Percentiles rank a stretch among this genome's conserved stretches.
Evolutionary conservation across 108 stramenopile genomes (phyloP).

Genomic region (Nitzschia palea): DNA sequence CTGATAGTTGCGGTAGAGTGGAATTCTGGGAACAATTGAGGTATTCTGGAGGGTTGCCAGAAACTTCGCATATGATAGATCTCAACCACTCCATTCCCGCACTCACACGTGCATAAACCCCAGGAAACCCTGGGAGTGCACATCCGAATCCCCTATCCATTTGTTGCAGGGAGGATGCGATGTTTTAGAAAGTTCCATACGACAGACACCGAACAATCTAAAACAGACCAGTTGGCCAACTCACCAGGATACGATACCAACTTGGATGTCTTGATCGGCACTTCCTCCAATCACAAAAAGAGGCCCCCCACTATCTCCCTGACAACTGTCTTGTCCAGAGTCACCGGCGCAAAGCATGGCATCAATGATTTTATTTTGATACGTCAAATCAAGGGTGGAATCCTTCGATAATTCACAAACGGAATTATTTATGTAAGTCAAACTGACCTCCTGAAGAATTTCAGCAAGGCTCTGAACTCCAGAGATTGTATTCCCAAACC

Average conservation of each 20-base stretch:
- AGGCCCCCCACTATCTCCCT: slow-evolving; percentile 48
- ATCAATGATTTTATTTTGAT: slow-evolving; percentile 42
- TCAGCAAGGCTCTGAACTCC: neutral
- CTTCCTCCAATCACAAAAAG: slow-evolving; percentile 23
- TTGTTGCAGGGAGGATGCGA: too few relatives aligned
- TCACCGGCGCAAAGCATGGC: slow-evolving; percentile 62
- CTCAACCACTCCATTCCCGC: slow-evolving; percentile 52
- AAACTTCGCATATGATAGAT: slow-evolving; percentile 42
- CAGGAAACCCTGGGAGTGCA: slow-evolving; percentile 29
- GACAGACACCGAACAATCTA: neutral
- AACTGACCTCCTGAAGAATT: slow-evolving; percentile 33
- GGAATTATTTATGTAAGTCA: slow-evolving; percentile 41
- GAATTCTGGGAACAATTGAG: slow-evolving; percentile 34
- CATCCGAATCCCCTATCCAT: slow-evolving; percentile 36
- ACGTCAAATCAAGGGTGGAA: slow-evolving; percentile 23
- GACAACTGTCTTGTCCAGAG: slow-evolving; percentile 52
- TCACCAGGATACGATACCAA: slow-evolving; percentile 45
- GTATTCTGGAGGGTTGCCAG: slow-evolving; percentile 44
- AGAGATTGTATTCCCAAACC: slow-evolving; percentile 53
- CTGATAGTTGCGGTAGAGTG: neutral
- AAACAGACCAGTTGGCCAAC: neutral
- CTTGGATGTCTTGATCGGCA: slow-evolving; percentile 27
- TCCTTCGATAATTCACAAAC: slow-evolving; percentile 31
- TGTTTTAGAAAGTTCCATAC: too few relatives aligned
- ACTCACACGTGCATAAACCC: slow-evolving; percentile 52